Conservation (phyloP, 164 flowering plant species). For the Chloranthus sessilifolius region DNA sequence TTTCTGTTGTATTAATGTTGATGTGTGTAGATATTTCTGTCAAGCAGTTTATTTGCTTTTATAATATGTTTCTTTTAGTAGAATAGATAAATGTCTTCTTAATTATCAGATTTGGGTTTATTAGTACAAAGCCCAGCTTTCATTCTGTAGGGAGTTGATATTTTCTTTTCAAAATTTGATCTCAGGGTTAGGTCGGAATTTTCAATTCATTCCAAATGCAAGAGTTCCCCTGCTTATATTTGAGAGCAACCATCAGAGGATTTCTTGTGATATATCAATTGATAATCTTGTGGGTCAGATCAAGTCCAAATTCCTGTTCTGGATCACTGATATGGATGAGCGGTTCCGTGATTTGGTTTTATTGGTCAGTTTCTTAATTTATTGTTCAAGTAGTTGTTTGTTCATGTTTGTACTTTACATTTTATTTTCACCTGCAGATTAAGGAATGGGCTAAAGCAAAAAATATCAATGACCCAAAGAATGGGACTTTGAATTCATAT, state of each 20-base stretch:
- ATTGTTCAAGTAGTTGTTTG: not conserved
- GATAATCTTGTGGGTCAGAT: slow-evolving; percentile 64
- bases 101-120: no score
- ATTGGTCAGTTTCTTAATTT: slow-evolving; percentile 38
- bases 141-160: no score
- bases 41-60: no score
- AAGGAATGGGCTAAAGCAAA: slow-evolving; percentile 97
- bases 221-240: slow-evolving; percentile 81
- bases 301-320: slow-evolving; percentile 67
- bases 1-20: no score
- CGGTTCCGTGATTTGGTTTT: slow-evolving; percentile 88
- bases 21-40: no score
- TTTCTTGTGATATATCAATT: slow-evolving; percentile 87
- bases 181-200: slow-evolving; percentile 46
- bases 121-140: no score
- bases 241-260: slow-evolving; percentile 33
- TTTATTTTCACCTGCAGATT: slow-evolving; percentile 42
- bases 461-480: slow-evolving; percentile 63
- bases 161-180: no score
- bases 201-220: slow-evolving; percentile 53
- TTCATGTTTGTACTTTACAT: slow-evolving; percentile 8
- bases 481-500: slow-evolving; percentile 80
- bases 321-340: slow-evolving; percentile 75
- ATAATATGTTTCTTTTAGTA: no score
- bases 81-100: no score